Percentiles rank a stretch among this genome's conserved stretches.
These are phyloP conservation scores for Limnanthes douglasii DNA, from an alignment of 345 rosid genomes.

Conservation along the genomic window DNA sequence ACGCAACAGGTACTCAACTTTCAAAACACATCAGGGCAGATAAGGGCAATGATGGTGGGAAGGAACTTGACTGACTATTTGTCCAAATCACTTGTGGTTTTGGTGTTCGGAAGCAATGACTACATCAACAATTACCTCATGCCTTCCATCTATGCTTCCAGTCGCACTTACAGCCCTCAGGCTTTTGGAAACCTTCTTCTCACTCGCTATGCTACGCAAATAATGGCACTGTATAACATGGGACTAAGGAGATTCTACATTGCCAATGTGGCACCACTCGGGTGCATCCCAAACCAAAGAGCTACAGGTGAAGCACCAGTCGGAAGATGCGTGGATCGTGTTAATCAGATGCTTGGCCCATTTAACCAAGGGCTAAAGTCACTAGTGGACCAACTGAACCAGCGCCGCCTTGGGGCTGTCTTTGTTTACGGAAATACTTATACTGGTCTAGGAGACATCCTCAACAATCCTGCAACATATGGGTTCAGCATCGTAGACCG, in stretches of 20 bases:
- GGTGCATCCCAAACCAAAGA: conserved; percentile 77
- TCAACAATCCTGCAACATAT: conserved; percentile 36
- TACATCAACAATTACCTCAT: conserved; percentile 89
- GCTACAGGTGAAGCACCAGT: conserved; percentile 26
- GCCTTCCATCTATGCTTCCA: conserved; percentile 49
- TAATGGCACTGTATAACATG: conserved; percentile 49
- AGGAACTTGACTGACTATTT: conserved; percentile 29
- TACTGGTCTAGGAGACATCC: conserved; percentile 45
- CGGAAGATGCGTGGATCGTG: conserved; percentile 49
- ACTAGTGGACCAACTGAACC: conserved; percentile 49
- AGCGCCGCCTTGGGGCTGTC: conserved; percentile 32
- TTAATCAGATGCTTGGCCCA: conserved; percentile 49
- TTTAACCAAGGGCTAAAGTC: conserved; percentile 58
- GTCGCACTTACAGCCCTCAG: conserved; percentile 32
- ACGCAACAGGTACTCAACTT: conserved; percentile 61
- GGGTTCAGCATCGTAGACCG: conserved; percentile 56
- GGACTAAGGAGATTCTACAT: conserved; percentile 57
- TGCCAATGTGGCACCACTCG: conserved; percentile 62
- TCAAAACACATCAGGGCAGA: conserved; percentile 36
- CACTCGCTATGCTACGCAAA: conserved; percentile 43
- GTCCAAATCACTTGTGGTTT: conserved; percentile 30
- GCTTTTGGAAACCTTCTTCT: conserved; percentile 52
- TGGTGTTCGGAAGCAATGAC: conserved; percentile 83
- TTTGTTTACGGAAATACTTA: conserved; percentile 47
- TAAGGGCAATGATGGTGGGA: conserved; percentile 32